Evolutionary conservation across 1,139 yeast genomes (phyloP), one percentile per base, ranked within the genome.

Genomic region (Yamadazyma dushanensis): DNA sequence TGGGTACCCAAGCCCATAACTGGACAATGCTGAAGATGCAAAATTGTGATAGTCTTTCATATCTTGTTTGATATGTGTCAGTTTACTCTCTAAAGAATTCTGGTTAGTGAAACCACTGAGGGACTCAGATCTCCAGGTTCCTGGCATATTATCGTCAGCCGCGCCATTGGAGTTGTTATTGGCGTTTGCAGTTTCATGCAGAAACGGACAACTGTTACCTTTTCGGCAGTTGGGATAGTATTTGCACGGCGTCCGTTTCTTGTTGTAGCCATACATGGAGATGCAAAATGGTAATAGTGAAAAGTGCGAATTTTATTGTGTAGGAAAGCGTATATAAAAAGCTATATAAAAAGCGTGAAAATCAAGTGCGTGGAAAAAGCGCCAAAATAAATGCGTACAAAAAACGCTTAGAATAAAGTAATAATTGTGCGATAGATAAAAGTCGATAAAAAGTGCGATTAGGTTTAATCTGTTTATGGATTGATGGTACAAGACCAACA

Each of bases 221-320:
- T 45, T 46, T 26, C 44, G 24, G 43, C 51, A 47, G 29, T 47
- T 47, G 22, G 51, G 51, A 29, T 44, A 47, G 39, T 45, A 47
- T 29, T 32, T 40, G 29, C 51, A 47, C 22, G 42, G 37, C 16
- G 34, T 6, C 13, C 17, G 9, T 16, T 22, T 30, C 2, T 85
- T 84, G 57, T 86, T 86, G 38, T 70, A 81, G 18, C 32, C 32
- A 25, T 28, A 36, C 39, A 36, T 36, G 11, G 5, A 6, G 16
- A 11, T 11, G 15, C 4, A 11, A 8, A 11, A 5, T 6, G 9
- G 16, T 23, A 11, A 4, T 22, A 9, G 25, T n/a, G n/a, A n/a
- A n/a, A n/a, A n/a, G n/a, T n/a, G n/a, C n/a, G n/a, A n/a, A n/a
- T n/a, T n/a, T n/a, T n/a, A n/a, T n/a, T n/a, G n/a, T n/a, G n/a